Percentiles rank a stretch among this genome's conserved stretches.
Evolutionary conservation across 345 rosid genomes (phyloP).

Genomic region (Raphanus sativus): DNA sequence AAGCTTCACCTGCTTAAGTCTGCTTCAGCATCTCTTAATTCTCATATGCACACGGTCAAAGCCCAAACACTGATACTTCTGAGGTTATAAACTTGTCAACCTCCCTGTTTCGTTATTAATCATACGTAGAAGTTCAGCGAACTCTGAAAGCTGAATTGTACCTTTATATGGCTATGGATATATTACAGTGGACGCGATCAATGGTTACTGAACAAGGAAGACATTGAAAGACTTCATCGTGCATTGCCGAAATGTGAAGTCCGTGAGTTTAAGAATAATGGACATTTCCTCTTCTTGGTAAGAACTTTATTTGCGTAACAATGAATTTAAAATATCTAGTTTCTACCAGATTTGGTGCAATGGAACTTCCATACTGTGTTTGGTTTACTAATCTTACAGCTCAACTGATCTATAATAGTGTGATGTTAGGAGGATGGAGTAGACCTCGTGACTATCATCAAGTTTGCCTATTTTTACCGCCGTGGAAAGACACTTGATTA

Average conservation of each 20-base stretch:
- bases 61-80: slow-evolving; percentile 64
- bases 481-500: slow-evolving; percentile 44
- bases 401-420: neutral
- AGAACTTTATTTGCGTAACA: neutral
- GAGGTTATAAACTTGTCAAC: slow-evolving; percentile 45
- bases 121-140: neutral
- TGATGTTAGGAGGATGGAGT: slow-evolving; percentile 56
- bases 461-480: slow-evolving; percentile 52
- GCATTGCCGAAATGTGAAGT: slow-evolving; percentile 50
- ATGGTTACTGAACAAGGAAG: slow-evolving; percentile 63
- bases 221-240: slow-evolving; percentile 49
- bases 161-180: neutral
- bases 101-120: slow-evolving; percentile 14
- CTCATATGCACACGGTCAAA: slow-evolving; percentile 50
- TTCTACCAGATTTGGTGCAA: neutral
- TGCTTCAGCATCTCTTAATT: slow-evolving; percentile 57
- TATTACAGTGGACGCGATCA: slow-evolving; percentile 67
- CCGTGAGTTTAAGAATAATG: slow-evolving; percentile 52
- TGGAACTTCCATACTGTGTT: neutral
- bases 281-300: slow-evolving; percentile 82
- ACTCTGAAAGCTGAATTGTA: neutral
- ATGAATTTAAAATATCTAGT: neutral
- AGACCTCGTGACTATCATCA: slow-evolving; percentile 48
- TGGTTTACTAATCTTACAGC: neutral
- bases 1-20: slow-evolving; percentile 65